A percentile compares a stretch with the other conserved stretches of the same genome.
Conservation (phyloP, 2,329 filamentous ascomycete species). For the Aspergillus neotritici region DNA sequence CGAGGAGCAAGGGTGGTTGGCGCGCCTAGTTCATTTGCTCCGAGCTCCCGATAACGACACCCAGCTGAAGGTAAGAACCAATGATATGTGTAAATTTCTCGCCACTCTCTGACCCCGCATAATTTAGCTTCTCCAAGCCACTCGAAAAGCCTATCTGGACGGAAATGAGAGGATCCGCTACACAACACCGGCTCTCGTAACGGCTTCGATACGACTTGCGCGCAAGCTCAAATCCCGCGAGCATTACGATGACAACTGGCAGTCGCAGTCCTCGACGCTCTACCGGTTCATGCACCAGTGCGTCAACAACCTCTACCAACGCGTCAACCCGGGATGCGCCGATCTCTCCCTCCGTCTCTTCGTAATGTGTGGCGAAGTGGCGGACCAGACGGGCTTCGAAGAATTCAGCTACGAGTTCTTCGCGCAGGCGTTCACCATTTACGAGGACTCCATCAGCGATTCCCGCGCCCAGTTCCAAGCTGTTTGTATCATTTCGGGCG, state of each 20-base stretch:
- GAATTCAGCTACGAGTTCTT: slow-evolving; percentile 98
- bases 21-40: slow-evolving; percentile 83
- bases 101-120: slow-evolving; percentile 16
- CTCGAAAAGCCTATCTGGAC: slow-evolving; percentile 78
- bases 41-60: slow-evolving; percentile 81
- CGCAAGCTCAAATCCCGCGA: slow-evolving; percentile 84
- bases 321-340: slow-evolving; percentile 73
- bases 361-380: slow-evolving; percentile 84
- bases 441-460: slow-evolving; percentile 93
- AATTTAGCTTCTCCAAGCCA: slow-evolving; percentile 69
- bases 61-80: slow-evolving; percentile 64
- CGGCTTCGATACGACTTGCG: slow-evolving; percentile 81
- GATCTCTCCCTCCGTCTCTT: slow-evolving; percentile 88
- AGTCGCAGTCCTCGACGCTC: slow-evolving; percentile 67
- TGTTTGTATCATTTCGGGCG: slow-evolving; percentile 87
- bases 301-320: slow-evolving; percentile 78
- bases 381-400: slow-evolving; percentile 85
- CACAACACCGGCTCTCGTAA: slow-evolving; percentile 88
- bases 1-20: slow-evolving; percentile 96
- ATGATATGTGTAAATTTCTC: not conserved
- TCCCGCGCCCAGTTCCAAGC: slow-evolving; percentile 97
- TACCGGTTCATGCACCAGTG: slow-evolving; percentile 95
- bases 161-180: slow-evolving; percentile 95
- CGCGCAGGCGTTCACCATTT: slow-evolving; percentile 95
- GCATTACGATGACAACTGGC: slow-evolving; percentile 74